phyloP scores from a whole-genome alignment of 441 rosid species.

The Bocquillonia castaneifolia region DNA sequence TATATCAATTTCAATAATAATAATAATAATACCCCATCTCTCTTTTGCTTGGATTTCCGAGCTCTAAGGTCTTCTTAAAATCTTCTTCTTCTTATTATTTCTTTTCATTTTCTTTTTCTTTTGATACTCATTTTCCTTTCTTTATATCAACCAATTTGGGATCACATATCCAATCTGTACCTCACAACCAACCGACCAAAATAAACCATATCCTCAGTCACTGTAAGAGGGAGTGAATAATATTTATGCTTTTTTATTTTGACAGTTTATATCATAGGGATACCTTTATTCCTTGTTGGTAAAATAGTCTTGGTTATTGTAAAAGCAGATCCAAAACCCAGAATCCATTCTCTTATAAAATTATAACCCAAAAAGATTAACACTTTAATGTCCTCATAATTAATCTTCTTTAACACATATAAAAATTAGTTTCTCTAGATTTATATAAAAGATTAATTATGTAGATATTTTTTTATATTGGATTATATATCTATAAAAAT shows the following conservation, averaged over 20 bases:
- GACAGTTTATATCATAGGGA: constrained; percentile 7
- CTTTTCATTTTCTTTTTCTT: not conserved
- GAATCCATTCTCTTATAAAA: constrained; percentile 36
- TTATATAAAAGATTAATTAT: not conserved
- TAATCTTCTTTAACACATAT: not conserved
- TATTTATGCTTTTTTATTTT: too few species aligned
- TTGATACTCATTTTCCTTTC: not conserved
- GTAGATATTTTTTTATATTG: constrained; percentile 1
- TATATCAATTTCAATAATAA: not conserved
- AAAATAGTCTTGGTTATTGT: constrained; percentile 36
- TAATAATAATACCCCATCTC: not conserved
- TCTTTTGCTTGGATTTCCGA: constrained; percentile 30
- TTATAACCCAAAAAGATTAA: constrained; percentile 8
- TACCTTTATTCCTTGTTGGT: constrained; percentile 46
- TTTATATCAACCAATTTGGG: constrained; percentile 12
- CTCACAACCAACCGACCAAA: constrained; percentile 24
- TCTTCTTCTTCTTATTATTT: constrained; percentile 11
- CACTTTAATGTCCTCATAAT: constrained; percentile 19
- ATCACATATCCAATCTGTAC: constrained; percentile 23
- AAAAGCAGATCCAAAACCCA: constrained; percentile 45
- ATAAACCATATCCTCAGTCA: constrained; percentile 7
- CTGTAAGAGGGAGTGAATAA: too few species aligned
- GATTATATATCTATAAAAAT: too few species aligned
- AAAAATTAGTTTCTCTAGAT: not conserved
- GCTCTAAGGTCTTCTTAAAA: constrained; percentile 14